Conservation (phyloP, 2,329 filamentous ascomycete genomes). For the Graphiopsis chlorocephala region DNA sequence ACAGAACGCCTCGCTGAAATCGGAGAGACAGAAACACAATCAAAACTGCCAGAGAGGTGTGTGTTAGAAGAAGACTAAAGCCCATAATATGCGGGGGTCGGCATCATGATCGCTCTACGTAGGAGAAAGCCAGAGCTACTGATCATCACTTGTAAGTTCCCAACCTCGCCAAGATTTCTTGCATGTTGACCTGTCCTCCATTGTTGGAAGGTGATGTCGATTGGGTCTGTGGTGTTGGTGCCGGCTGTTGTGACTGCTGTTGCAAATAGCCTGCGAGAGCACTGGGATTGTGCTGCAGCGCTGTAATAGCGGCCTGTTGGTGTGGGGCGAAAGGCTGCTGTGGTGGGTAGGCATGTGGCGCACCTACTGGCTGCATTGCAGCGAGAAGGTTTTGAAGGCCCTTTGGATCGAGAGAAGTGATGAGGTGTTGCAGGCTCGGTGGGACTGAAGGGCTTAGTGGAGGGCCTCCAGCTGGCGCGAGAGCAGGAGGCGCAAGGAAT, state of each 20-base stretch:
- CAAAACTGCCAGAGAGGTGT: background rate
- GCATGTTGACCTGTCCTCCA: slow-evolving; percentile 50
- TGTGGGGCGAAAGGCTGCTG: slow-evolving; percentile 30
- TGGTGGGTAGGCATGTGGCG: slow-evolving; percentile 24
- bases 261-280: slow-evolving; percentile 31
- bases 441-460: slow-evolving; percentile 5
- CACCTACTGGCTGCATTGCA: slow-evolving; percentile 46
- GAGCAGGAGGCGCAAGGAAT: slow-evolving; percentile 21
- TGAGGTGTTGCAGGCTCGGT: slow-evolving; percentile 60
- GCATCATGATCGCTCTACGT: background rate
- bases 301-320: slow-evolving; percentile 32
- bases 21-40: background rate
- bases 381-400: slow-evolving; percentile 69
- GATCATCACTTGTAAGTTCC: slow-evolving; percentile 43
- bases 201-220: slow-evolving; percentile 14
- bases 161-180: slow-evolving; percentile 73
- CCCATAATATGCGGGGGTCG: background rate
- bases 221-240: slow-evolving; percentile 24
- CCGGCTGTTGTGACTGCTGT: slow-evolving; percentile 34
- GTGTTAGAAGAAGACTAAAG: background rate
- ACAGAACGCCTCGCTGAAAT: background rate
- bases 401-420: slow-evolving; percentile 65
- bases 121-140: background rate
- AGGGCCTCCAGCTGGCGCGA: slow-evolving; percentile 2
- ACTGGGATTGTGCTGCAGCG: slow-evolving; percentile 26